Evolutionary conservation across 768 basidiomycete genomes (phyloP), one percentile per base, ranked within the genome.

Genomic region (Tricholomella constricta): DNA sequence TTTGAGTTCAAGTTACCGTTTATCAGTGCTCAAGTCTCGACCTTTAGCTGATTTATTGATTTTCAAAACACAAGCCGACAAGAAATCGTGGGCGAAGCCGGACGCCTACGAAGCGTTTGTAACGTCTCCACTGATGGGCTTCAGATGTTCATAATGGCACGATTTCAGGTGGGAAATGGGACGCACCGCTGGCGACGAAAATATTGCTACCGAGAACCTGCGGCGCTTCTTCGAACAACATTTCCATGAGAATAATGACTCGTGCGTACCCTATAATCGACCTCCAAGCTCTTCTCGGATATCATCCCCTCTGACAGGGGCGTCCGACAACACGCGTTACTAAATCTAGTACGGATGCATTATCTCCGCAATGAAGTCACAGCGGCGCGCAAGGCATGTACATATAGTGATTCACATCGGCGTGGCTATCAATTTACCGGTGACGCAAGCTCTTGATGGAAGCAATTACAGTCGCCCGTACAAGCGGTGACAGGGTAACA

Each of bases 161-260:
- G 46, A 22, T 17, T 25, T 32, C 23, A 93, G 91, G 5, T 92
- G 82, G 79, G 83, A 90, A 63, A 80, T 80, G 50, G 82, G 79
- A 6, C 63, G 78, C n/a, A 74, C 78, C 11, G 78, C 80, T 5
- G 88, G 88, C 0, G 90, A 93, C 66, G 84, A 85, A 56, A 82
- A 82, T 40, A 59, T 79, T 8, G 89, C 89, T 0, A 76, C 81
- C 2, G 89, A 91, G 58, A 86, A 83, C 58, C 69, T 94, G 34
- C 80, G 90, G 29, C 73, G 81, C 47, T 94, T 89, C 66, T 94
- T 93, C 58, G 91, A 93, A 64, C 91, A 93, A 54, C 86, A 83
- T 62, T 94, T 94, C 62, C 86, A 91, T 56, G 84, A 88, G 51
- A 79, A 76, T 29, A 85, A 83, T 57, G 90, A 93, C 66, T 93